Evolutionary conservation across 2,329 filamentous ascomycete genomes (phyloP).

Genomic region (Xylaria sp.): DNA sequence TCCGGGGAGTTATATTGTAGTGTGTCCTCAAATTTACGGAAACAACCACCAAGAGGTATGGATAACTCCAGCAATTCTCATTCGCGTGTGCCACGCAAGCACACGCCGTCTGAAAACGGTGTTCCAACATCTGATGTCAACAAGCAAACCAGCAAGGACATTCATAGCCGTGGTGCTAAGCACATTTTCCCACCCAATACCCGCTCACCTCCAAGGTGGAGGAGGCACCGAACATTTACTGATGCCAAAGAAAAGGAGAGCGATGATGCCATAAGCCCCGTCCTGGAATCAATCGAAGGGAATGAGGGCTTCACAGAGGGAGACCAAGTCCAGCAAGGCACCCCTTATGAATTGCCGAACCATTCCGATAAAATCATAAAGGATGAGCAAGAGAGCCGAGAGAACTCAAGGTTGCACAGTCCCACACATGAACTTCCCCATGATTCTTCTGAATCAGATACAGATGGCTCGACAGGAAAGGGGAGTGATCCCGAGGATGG

Average conservation of each 20-base stretch:
- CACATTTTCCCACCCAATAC: slow-evolving; percentile 1
- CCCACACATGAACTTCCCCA: no score
- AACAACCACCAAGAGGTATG: slow-evolving; percentile 19
- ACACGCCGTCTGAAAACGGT: background rate
- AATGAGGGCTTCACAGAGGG: no score
- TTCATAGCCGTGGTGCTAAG: slow-evolving; percentile 30
- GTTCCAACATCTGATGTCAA: background rate
- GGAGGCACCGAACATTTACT: background rate
- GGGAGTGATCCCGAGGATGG: slow-evolving; percentile 19
- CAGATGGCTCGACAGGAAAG: no score
- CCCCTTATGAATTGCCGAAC: background rate
- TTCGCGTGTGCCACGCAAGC: slow-evolving; percentile 1
- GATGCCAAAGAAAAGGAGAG: background rate
- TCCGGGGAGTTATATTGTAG: background rate
- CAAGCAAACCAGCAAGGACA: slow-evolving; percentile 14
- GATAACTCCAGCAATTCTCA: slow-evolving; percentile 16
- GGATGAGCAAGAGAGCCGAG: background rate
- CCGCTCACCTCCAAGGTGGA: background rate
- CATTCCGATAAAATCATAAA: background rate
- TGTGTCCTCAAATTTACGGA: background rate
- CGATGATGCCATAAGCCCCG: background rate
- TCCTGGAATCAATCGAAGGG: background rate
- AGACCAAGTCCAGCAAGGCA: background rate
- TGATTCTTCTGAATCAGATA: background rate
- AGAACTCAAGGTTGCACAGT: no score